Conservation (phyloP, 2,329 filamentous ascomycete genomes). For the Cordyceps cicadae region DNA sequence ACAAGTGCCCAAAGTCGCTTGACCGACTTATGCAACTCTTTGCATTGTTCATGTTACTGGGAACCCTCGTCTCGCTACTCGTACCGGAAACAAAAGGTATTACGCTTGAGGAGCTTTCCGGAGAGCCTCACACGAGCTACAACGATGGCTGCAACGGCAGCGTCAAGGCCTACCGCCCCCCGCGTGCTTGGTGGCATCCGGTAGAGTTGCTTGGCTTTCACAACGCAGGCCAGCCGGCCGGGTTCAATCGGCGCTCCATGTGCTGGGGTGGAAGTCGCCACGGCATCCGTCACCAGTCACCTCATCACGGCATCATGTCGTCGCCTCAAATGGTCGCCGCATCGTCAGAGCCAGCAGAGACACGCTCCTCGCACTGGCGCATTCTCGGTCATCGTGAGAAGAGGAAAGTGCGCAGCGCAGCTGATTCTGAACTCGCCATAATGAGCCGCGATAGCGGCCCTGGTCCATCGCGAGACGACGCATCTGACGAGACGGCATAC, state of each 20-base stretch:
- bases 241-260: slow-evolving; percentile 34
- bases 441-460: slow-evolving; percentile 1
- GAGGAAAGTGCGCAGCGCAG: background rate
- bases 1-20: slow-evolving; percentile 49
- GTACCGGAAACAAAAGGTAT: slow-evolving; percentile 69
- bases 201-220: slow-evolving; percentile 43
- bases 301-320: slow-evolving; percentile 35
- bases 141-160: slow-evolving; percentile 44
- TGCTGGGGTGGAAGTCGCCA: background rate
- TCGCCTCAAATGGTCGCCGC: slow-evolving; percentile 21
- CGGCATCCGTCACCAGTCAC: slow-evolving; percentile 18
- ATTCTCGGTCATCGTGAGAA: background rate
- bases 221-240: slow-evolving; percentile 41
- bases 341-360: background rate
- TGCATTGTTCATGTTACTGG: slow-evolving; percentile 71
- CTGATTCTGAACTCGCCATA: slow-evolving; percentile 9
- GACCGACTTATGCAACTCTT: slow-evolving; percentile 71
- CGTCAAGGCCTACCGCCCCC: slow-evolving; percentile 25
- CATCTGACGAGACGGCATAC: slow-evolving; percentile 2
- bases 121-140: slow-evolving; percentile 55
- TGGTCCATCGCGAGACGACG: background rate
- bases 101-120: slow-evolving; percentile 63
- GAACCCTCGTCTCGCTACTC: slow-evolving; percentile 59
- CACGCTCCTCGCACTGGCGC: background rate
- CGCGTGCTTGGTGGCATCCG: slow-evolving; percentile 22